phyloP scores from a whole-genome alignment of 257 asterid genomes.

The Solanum stenotomum region DNA sequence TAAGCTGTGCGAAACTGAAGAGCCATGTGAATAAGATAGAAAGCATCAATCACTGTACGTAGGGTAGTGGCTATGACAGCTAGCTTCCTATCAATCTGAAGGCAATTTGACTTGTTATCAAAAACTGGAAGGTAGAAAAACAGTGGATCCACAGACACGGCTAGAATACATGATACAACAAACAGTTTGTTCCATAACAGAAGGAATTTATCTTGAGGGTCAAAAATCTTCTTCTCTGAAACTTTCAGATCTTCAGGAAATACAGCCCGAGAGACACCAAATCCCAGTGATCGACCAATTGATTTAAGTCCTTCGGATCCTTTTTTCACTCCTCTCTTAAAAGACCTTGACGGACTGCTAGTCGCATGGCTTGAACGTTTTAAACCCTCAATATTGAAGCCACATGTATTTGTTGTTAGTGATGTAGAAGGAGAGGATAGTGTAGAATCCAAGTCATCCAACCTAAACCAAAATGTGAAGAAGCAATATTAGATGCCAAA shows the following conservation, averaged over 20 bases:
- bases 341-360: constrained; percentile 55
- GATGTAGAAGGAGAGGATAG: constrained; percentile 75
- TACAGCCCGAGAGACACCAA: constrained; percentile 83
- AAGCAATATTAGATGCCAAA: not conserved
- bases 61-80: constrained; percentile 82
- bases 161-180: constrained; percentile 84
- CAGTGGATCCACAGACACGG: constrained; percentile 92
- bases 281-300: constrained; percentile 82
- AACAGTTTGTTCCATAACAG: constrained; percentile 84
- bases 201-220: constrained; percentile 94
- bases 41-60: constrained; percentile 80
- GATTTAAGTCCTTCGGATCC: constrained; percentile 95
- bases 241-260: constrained; percentile 94
- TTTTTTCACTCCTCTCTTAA: constrained; percentile 76
- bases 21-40: constrained; percentile 89
- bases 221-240: constrained; percentile 86
- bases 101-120: constrained; percentile 55
- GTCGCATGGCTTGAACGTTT: constrained; percentile 43
- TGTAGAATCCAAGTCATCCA: constrained; percentile 92
- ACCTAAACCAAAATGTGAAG: constrained; percentile 31
- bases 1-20: constrained; percentile 96
- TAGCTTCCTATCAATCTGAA: constrained; percentile 74
- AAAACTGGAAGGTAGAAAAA: constrained; percentile 93
- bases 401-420: constrained; percentile 60
- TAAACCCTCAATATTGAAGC: constrained; percentile 58